These are phyloP conservation scores for Grigorovia transvaalensis DNA, from an alignment of 805 yeast genomes.

Conservation along the genomic window DNA sequence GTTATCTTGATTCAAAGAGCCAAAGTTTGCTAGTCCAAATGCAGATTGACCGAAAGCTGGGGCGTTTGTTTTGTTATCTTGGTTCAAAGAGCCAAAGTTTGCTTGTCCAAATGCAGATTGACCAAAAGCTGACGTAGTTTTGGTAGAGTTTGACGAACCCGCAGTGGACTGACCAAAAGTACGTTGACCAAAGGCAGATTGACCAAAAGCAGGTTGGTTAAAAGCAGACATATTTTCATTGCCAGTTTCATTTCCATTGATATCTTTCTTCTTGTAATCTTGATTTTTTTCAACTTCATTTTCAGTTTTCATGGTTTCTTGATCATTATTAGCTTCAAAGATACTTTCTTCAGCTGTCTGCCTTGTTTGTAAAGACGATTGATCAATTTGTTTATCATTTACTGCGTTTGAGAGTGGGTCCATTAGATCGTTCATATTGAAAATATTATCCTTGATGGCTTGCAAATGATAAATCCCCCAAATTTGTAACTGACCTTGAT, in stretches of 20 bases:
- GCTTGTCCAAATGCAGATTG: conserved; percentile 16
- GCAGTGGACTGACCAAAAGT: conserved; percentile 14
- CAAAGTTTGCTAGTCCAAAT: conserved; percentile 7
- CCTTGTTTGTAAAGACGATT: neutral
- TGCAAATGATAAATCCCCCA: conserved; percentile 56
- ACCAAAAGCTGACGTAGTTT: conserved; percentile 13
- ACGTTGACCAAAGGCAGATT: conserved; percentile 13
- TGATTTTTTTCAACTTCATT: neutral
- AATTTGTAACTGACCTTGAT: conserved; percentile 48
- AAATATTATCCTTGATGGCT: conserved; percentile 34
- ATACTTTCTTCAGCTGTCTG: neutral
- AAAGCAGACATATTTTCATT: conserved; percentile 6
- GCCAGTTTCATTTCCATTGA: conserved; percentile 1
- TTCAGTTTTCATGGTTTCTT: neutral
- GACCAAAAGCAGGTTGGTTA: conserved; percentile 5
- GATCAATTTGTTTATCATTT: neutral
- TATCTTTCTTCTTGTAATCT: neutral
- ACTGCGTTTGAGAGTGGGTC: neutral
- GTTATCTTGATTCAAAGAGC: neutral
- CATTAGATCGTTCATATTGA: conserved; percentile 13
- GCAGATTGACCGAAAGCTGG: conserved; percentile 5
- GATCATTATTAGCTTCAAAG: neutral
- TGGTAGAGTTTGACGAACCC: conserved; percentile 1
- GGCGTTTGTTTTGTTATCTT: neutral
- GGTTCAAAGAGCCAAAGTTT: conserved; percentile 5